These are phyloP conservation scores for Talaromyces amestolkiae DNA, from an alignment of 2,329 filamentous ascomycete species.

Conservation along the genomic window DNA sequence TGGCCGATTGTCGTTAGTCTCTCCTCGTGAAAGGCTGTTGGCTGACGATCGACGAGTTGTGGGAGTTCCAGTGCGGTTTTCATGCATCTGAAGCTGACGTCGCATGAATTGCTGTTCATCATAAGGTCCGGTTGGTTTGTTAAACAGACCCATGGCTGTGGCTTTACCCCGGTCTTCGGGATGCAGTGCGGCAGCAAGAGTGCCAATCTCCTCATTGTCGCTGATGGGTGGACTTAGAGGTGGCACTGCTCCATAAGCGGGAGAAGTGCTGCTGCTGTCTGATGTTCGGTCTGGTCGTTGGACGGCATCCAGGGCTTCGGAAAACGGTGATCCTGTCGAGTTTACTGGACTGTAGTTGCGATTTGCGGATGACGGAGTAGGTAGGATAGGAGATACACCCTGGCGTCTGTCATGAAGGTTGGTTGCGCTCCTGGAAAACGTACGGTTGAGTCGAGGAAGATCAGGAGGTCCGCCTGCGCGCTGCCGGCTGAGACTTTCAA, in stretches of 20 bases:
- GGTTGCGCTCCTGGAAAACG: slow-evolving; percentile 58
- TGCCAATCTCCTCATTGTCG: slow-evolving; percentile 65
- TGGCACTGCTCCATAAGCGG: slow-evolving; percentile 45
- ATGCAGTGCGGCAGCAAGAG: slow-evolving; percentile 63
- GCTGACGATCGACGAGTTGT: slow-evolving; percentile 31
- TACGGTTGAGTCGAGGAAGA: slow-evolving; percentile 44
- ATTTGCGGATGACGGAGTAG: slow-evolving; percentile 28
- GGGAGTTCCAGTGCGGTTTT: slow-evolving; percentile 65
- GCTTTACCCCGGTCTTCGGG: slow-evolving; percentile 78
- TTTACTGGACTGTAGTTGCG: slow-evolving; percentile 44
- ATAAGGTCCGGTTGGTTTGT: slow-evolving; percentile 71
- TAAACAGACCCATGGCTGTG: slow-evolving; percentile 69
- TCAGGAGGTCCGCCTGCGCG: slow-evolving; percentile 58
- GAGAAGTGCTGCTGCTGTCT: slow-evolving; percentile 29
- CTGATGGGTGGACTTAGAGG: slow-evolving; percentile 69
- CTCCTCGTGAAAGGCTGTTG: slow-evolving; percentile 21
- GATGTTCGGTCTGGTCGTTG: slow-evolving; percentile 32
- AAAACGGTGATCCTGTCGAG: slow-evolving; percentile 37
- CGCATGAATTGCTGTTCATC: slow-evolving; percentile 84
- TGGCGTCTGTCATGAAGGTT: slow-evolving; percentile 58
- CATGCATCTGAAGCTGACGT: slow-evolving; percentile 75
- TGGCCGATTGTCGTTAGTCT: slow-evolving; percentile 26
- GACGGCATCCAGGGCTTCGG: slow-evolving; percentile 38
- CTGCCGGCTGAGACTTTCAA: slow-evolving; percentile 73
- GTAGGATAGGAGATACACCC: slow-evolving; percentile 33